Evolutionary conservation across 441 rosid species (phyloP).

Genomic region (Brassica hybrid): DNA sequence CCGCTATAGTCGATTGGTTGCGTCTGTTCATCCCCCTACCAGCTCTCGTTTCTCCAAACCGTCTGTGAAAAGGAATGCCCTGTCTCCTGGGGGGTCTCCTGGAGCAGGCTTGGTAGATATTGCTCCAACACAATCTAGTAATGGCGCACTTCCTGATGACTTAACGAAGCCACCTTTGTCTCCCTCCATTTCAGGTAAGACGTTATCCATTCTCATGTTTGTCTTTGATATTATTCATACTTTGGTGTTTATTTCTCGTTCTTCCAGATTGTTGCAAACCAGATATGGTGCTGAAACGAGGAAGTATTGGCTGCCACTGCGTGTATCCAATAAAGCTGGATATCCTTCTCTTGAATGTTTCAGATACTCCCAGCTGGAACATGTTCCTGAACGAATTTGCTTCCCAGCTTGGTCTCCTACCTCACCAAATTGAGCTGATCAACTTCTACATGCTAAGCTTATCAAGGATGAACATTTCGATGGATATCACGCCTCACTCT

Average conservation of each 20-base stretch:
- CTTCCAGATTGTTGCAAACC: constrained; percentile 83
- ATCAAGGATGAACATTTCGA: constrained; percentile 84
- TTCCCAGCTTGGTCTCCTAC: constrained; percentile 70
- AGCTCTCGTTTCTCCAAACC: constrained; percentile 61
- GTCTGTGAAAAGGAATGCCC: constrained; percentile 16
- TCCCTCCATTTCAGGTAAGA: constrained; percentile 69
- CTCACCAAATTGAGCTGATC: constrained; percentile 80
- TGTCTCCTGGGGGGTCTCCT: constrained; percentile 34
- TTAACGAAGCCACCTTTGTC: constrained; percentile 86
- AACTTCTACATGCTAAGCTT: constrained; percentile 74
- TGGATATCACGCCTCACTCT: constrained; percentile 88
- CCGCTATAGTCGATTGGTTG: constrained; percentile 56
- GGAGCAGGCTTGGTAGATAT: too few relatives aligned
- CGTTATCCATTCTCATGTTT: constrained; percentile 15
- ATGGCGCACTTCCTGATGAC: constrained; percentile 56
- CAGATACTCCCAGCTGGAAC: constrained; percentile 72
- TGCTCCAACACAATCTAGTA: too few relatives aligned
- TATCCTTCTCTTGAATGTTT: constrained; percentile 84
- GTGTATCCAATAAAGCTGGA: constrained; percentile 95
- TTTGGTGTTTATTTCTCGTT: constrained; percentile 35
- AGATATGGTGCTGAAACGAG: constrained; percentile 74
- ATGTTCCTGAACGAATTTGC: constrained; percentile 73
- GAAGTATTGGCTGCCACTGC: constrained; percentile 78
- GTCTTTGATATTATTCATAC: not conserved
- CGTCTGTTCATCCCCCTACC: constrained; percentile 61